Conservation (phyloP, 208 protist species). For the Porcisia hertigi region DNA sequence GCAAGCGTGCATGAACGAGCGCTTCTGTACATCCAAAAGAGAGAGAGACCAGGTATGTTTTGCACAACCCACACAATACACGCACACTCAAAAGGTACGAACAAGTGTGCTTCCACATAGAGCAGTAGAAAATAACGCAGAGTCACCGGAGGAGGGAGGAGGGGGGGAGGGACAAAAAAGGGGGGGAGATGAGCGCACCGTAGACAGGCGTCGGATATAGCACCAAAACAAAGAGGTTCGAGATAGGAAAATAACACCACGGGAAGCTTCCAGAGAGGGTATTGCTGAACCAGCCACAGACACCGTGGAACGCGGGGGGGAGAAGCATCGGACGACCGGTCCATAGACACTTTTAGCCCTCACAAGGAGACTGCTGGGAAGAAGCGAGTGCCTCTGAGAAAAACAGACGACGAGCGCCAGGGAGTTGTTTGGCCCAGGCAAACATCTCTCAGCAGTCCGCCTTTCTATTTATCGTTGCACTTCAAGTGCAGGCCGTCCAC, state of each 20-base stretch:
- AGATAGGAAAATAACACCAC: background rate
- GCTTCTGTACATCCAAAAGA: constrained; percentile 3
- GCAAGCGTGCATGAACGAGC: background rate
- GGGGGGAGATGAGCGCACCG: background rate
- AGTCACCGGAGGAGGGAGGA: background rate
- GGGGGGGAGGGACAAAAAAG: background rate
- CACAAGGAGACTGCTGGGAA: background rate
- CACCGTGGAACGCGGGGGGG: background rate
- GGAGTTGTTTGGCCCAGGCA: background rate
- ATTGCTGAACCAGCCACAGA: background rate
- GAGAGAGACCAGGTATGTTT: background rate
- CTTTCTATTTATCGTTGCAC: no score
- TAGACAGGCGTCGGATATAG: background rate
- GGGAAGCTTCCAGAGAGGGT: background rate
- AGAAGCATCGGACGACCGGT: background rate
- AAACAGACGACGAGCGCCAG: background rate
- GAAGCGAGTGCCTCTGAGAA: background rate
- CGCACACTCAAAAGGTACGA: background rate
- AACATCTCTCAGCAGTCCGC: background rate
- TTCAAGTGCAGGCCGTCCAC: background rate
- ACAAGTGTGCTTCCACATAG: background rate
- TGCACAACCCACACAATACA: background rate
- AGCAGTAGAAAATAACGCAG: background rate
- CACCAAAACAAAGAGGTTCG: background rate
- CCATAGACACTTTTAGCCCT: no score